Evolutionary conservation across 805 yeast genomes (phyloP).

Genomic region (Scheffersomyces stipitis): DNA sequence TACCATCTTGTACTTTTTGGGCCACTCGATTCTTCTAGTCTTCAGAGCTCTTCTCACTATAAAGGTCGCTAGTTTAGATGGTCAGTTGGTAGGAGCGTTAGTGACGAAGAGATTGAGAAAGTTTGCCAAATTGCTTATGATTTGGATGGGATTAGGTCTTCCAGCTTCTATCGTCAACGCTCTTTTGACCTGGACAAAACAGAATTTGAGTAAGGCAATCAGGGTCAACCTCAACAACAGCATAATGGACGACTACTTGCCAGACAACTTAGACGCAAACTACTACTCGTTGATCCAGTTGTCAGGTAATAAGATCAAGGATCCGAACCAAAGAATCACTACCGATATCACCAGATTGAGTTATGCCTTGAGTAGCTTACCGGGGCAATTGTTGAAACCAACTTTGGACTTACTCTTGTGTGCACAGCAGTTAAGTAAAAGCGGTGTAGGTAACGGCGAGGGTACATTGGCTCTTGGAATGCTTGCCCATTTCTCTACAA

Average conservation of each 20-base stretch:
- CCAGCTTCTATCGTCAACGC: constrained; percentile 86
- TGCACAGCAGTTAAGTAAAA: constrained; percentile 69
- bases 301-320: constrained; percentile 50
- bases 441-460: constrained; percentile 70
- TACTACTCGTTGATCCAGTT: constrained; percentile 71
- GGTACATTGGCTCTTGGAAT: constrained; percentile 77
- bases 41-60: constrained; percentile 72
- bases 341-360: constrained; percentile 77
- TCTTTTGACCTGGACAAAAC: constrained; percentile 59
- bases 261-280: constrained; percentile 65
- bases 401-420: constrained; percentile 75
- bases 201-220: constrained; percentile 55
- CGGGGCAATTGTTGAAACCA: constrained; percentile 84
- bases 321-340: constrained; percentile 82
- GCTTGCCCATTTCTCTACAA: constrained; percentile 78
- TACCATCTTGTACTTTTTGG: constrained; percentile 35
- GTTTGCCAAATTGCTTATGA: constrained; percentile 60
- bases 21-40: constrained; percentile 62
- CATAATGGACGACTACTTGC: constrained; percentile 70
- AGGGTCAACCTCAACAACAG: constrained; percentile 64
- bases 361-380: constrained; percentile 66
- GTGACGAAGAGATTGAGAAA: constrained; percentile 66
- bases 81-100: constrained; percentile 76
- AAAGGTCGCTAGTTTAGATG: constrained; percentile 84
- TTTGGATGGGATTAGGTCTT: constrained; percentile 83